Evolutionary conservation across 176 grass and related monocot species (phyloP), one percentile per base, ranked within the genome.

Genomic region (Pontederia crassipes): DNA sequence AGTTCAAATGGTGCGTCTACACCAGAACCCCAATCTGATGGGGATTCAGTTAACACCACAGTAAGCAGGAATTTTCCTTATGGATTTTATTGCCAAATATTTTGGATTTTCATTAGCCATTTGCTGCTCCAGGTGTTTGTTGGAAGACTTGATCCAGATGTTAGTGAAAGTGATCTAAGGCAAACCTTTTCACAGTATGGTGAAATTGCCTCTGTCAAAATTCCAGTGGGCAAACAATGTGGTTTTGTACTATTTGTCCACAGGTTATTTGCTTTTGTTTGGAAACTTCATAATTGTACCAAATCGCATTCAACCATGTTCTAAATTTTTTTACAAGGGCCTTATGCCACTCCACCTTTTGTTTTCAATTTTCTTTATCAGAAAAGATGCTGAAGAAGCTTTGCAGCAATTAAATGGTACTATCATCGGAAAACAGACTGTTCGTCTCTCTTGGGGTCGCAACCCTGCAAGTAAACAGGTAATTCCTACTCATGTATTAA

Each of bases 101-200:
- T 13, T 24, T 49, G 45, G 7, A 13, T 49, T 64, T 49, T 18
- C n/a, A 5, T 20, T 17, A 8, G 6, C 11, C 16, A 16, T 48
- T 64, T 48, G 4, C 62, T 64, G 17, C 17, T 72, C 29, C 65
- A 89, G 86, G 52, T 89, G 64, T 84, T 89, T 78, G 62, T 89
- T 28, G 71, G 74, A 50, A 46, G 54, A 11, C 71, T 89, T 72
- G 74, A 75, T 51, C 54, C 52, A 53, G 73, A 68, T 45, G 71
- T 81, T 28, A 78, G 70, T 72, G 63, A 64, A 64, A 81, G 75
- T 64, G 74, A 78, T 81, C 28, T 89, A 10, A 60, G 53, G 48
- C 67, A 75, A 72, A 58, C 71, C 28, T 89, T 81, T 69, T 65
- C 61, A 60, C 81, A 59, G 20, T 81, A 78, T 66, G 86, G 86